Conservation (phyloP, 2,329 filamentous ascomycete genomes). For the Xylariaceae sp. region DNA sequence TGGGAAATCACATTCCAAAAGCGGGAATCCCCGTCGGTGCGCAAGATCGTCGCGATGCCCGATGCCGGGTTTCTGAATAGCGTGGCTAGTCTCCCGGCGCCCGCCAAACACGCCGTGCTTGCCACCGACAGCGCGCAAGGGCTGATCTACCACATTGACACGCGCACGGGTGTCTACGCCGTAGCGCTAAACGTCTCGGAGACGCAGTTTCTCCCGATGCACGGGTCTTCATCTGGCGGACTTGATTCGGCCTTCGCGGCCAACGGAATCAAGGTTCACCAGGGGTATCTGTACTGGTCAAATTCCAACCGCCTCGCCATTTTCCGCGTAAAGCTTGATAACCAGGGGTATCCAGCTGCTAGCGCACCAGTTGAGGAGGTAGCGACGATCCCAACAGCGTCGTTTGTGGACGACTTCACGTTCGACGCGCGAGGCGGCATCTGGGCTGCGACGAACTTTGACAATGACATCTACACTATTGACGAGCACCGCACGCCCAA, state of each 20-base stretch:
- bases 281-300: conserved; percentile 32
- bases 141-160: conserved; percentile 32
- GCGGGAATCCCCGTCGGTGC: neutral
- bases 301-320: conserved; percentile 25
- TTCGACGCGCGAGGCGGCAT: conserved; percentile 21
- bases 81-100: conserved; percentile 22
- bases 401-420: conserved; percentile 23
- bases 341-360: conserved; percentile 7
- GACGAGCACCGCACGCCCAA: conserved; percentile 3
- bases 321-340: conserved; percentile 23
- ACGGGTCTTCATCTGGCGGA: neutral
- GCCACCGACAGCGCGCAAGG: conserved; percentile 32
- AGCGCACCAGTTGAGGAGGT: conserved; percentile 18
- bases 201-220: conserved; percentile 27
- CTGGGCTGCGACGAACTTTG: conserved; percentile 22
- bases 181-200: conserved; percentile 31
- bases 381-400: conserved; percentile 1
- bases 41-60: conserved; percentile 28
- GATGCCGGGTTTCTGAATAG: conserved; percentile 30
- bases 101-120: conserved; percentile 18
- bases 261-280: conserved; percentile 34
- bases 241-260: conserved; percentile 22
- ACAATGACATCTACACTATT: conserved; percentile 17
- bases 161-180: conserved; percentile 24
- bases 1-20: conserved; percentile 24